phyloP scores from a whole-genome alignment of 2,329 filamentous ascomycete species.

The Trichoderma sp. region DNA sequence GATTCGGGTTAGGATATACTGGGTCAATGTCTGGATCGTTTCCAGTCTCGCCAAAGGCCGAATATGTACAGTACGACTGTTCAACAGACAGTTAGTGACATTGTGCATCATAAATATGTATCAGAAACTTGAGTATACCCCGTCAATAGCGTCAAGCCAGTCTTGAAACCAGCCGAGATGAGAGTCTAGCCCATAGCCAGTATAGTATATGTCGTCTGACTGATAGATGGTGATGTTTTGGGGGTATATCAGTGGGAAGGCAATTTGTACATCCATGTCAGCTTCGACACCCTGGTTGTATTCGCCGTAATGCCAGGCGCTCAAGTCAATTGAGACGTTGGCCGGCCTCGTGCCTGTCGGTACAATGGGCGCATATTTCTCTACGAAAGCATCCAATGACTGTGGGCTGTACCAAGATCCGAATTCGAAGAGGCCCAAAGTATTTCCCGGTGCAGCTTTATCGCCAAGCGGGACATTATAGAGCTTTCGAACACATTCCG shows the following conservation, averaged over 20 bases:
- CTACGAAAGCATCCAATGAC: background rate
- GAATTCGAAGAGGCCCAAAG: background rate
- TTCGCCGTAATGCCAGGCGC: slow-evolving; percentile 50
- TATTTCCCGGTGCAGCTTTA: background rate
- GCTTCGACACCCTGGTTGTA: slow-evolving; percentile 46
- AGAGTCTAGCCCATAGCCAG: background rate
- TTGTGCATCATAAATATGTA: background rate
- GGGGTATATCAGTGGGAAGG: slow-evolving; percentile 54
- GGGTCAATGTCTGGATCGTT: slow-evolving; percentile 38
- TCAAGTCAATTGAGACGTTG: slow-evolving; percentile 38
- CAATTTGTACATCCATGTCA: slow-evolving; percentile 55
- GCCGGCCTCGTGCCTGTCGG: slow-evolving; percentile 45
- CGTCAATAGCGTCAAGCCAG: background rate
- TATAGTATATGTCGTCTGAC: slow-evolving; percentile 36
- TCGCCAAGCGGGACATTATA: background rate
- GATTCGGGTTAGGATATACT: background rate
- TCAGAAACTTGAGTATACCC: background rate
- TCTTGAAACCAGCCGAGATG: background rate
- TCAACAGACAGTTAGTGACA: background rate
- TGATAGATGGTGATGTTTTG: slow-evolving; percentile 54
- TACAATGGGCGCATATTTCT: slow-evolving; percentile 34
- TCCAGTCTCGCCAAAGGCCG: slow-evolving; percentile 40
- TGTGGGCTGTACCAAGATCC: background rate
- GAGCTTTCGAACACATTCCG: background rate
- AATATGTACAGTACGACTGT: slow-evolving; percentile 49